Evolutionary conservation across 2,329 filamentous ascomycete species (phyloP).

Genomic region (Fusarium palustre): DNA sequence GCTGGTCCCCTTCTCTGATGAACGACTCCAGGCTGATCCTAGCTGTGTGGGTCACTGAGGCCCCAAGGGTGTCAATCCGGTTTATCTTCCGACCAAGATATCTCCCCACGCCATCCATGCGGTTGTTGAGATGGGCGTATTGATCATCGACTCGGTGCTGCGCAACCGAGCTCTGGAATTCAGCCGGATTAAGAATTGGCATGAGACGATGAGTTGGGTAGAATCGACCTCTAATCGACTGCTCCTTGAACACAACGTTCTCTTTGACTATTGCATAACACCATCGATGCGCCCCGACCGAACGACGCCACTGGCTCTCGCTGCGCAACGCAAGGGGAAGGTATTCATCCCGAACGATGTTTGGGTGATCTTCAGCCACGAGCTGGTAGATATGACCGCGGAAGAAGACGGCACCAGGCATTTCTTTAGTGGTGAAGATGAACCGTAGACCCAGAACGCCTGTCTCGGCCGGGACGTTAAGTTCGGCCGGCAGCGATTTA

Average conservation of each 20-base stretch:
- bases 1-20: constrained; percentile 51
- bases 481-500: constrained; percentile 54
- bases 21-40: constrained; percentile 52
- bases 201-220: constrained; percentile 67
- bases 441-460: constrained; percentile 55
- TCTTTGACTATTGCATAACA: constrained; percentile 58
- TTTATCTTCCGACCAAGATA: constrained; percentile 58
- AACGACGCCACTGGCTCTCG: constrained; percentile 55
- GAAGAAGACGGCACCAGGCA: constrained; percentile 55
- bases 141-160: constrained; percentile 58
- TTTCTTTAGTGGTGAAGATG: constrained; percentile 55
- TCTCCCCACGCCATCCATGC: constrained; percentile 56
- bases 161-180: constrained; percentile 54
- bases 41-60: constrained; percentile 54
- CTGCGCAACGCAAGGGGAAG: constrained; percentile 57
- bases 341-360: constrained; percentile 52
- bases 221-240: constrained; percentile 65
- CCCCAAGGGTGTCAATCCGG: constrained; percentile 58
- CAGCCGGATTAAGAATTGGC: constrained; percentile 59
- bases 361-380: constrained; percentile 47
- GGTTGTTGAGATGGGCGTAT: constrained; percentile 65
- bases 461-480: constrained; percentile 49
- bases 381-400: constrained; percentile 56
- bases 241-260: constrained; percentile 61
- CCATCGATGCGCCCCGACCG: constrained; percentile 51